Evolutionary conservation across 306 rosid genomes (phyloP).

Genomic region (Ziziphus jujuba): DNA sequence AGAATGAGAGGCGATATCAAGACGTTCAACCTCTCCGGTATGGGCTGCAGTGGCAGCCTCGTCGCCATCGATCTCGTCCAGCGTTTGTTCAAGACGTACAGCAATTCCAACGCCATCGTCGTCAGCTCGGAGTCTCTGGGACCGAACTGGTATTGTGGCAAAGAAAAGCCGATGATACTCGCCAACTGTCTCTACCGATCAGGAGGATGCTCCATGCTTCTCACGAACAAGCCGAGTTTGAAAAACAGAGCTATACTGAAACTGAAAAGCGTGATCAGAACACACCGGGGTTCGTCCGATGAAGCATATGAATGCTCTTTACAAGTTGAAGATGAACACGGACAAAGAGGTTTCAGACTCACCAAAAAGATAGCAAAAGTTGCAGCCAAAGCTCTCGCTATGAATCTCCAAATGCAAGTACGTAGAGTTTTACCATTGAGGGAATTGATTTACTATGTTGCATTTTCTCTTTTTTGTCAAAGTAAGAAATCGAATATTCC

Average conservation of each 20-base stretch:
- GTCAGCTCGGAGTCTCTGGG: conserved; percentile 83
- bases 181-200: conserved; percentile 79
- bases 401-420: conserved; percentile 51
- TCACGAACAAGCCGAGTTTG: conserved; percentile 53
- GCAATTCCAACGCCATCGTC: conserved; percentile 50
- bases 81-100: conserved; percentile 50
- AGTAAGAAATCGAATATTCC: neutral
- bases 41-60: conserved; percentile 89
- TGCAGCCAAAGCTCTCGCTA: conserved; percentile 60
- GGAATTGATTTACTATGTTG: conserved; percentile 45
- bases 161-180: conserved; percentile 67
- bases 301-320: conserved; percentile 81
- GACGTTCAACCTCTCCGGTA: conserved; percentile 72
- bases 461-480: neutral
- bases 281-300: conserved; percentile 64
- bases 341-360: conserved; percentile 60
- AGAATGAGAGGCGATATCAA: conserved; percentile 69
- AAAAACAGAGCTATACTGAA: conserved; percentile 53
- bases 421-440: conserved; percentile 60
- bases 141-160: conserved; percentile 77
- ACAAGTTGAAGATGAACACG: conserved; percentile 66
- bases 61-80: conserved; percentile 71
- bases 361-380: conserved; percentile 65
- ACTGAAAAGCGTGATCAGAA: conserved; percentile 60
- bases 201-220: conserved; percentile 73